Conservation (phyloP, 495 filamentous ascomycete species). For the Penicillium longicatenatum region DNA sequence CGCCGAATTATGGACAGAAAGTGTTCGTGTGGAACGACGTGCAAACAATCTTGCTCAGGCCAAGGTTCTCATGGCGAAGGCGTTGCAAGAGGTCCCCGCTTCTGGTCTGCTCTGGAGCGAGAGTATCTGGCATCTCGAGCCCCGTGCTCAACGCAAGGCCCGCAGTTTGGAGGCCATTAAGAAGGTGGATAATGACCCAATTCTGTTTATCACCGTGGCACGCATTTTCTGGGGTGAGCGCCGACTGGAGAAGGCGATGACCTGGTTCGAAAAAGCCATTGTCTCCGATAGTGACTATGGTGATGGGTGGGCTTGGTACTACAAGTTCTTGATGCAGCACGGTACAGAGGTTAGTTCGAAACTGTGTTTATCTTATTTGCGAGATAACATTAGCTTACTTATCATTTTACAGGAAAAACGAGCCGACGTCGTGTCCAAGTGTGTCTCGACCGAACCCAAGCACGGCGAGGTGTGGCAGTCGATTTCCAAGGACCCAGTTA, state of each 20-base stretch:
- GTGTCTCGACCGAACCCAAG: slow-evolving; percentile 73
- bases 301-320: slow-evolving; percentile 98
- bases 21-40: slow-evolving; percentile 88
- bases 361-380: not conserved
- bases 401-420: slow-evolving; percentile 68
- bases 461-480: slow-evolving; percentile 93
- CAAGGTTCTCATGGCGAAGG: slow-evolving; percentile 87
- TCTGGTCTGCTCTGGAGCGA: slow-evolving; percentile 92
- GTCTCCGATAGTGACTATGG: slow-evolving; percentile 81
- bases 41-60: slow-evolving; percentile 81
- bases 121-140: slow-evolving; percentile 90
- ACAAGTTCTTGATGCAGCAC: slow-evolving; percentile 87
- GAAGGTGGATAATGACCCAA: slow-evolving; percentile 90
- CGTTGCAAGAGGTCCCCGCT: slow-evolving; percentile 85
- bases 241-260: slow-evolving; percentile 85
- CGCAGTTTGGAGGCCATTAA: slow-evolving; percentile 91
- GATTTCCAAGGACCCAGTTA: slow-evolving; percentile 81
- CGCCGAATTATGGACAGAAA: slow-evolving; percentile 85
- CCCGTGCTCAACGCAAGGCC: slow-evolving; percentile 87
- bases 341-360: slow-evolving; percentile 64
- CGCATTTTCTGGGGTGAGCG: slow-evolving; percentile 79
- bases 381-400: not conserved
- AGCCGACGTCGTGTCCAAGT: slow-evolving; percentile 74
- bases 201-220: slow-evolving; percentile 76
- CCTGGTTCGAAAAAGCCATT: slow-evolving; percentile 96